Conservation (phyloP, 2,329 filamentous ascomycete species). For the Neurospora sp. region DNA sequence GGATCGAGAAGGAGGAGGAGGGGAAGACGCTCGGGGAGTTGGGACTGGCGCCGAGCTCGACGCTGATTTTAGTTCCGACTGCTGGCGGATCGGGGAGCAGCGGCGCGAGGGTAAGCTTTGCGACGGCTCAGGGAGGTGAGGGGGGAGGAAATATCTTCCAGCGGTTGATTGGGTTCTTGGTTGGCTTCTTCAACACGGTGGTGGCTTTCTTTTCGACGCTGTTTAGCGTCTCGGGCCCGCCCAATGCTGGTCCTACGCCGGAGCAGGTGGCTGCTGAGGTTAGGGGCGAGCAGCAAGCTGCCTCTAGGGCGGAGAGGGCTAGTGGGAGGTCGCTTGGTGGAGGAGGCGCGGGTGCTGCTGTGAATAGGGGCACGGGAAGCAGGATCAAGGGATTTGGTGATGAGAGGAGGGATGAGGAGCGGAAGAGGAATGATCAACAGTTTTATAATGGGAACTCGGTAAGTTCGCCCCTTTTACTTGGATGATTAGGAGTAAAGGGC, state of each 20-base stretch:
- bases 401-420: conserved; percentile 36
- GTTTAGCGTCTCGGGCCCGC: conserved; percentile 13
- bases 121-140: background rate
- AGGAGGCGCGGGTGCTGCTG: conserved; percentile 1
- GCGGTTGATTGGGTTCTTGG: conserved; percentile 25
- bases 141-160: conserved; percentile 21
- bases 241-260: conserved; percentile 8
- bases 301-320: background rate
- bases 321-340: background rate
- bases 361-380: conserved; percentile 2
- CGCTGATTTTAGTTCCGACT: conserved; percentile 69
- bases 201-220: conserved; percentile 20
- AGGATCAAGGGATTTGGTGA: conserved; percentile 41
- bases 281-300: conserved; percentile 8
- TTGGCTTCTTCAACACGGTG: conserved; percentile 20
- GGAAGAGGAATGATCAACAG: conserved; percentile 37
- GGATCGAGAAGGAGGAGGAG: conserved; percentile 68
- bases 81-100: conserved; percentile 17
- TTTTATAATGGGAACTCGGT: conserved; percentile 91
- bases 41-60: conserved; percentile 68
- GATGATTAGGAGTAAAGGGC: background rate
- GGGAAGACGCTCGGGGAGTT: conserved; percentile 55
- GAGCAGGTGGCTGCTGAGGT: conserved; percentile 15
- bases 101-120: background rate
- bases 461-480: conserved; percentile 23